These are phyloP conservation scores for Apiospora pterosperma DNA, from an alignment of 2,329 filamentous ascomycete genomes.

Conservation along the genomic window DNA sequence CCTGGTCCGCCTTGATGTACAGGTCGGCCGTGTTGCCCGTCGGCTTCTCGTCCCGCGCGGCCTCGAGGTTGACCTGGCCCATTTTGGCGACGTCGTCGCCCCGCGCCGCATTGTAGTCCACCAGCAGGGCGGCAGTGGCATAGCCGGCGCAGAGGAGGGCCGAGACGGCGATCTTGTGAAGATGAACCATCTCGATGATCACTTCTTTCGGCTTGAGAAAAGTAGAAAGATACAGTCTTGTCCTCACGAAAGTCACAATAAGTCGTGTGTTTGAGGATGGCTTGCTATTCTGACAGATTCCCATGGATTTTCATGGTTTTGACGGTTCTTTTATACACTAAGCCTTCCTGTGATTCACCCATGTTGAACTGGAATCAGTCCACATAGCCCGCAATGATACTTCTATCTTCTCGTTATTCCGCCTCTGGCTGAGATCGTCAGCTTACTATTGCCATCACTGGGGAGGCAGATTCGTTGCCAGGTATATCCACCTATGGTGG, in stretches of 20 bases:
- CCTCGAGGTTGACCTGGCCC: conserved; percentile 15
- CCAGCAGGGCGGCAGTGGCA: conserved; percentile 5
- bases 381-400: not conserved
- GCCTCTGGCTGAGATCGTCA: not conserved
- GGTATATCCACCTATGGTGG: not conserved
- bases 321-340: not conserved
- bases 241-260: not conserved
- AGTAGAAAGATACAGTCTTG: too few relatives aligned
- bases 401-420: not conserved
- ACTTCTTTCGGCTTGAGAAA: too few relatives aligned
- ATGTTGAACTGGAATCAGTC: not conserved
- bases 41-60: conserved; percentile 9
- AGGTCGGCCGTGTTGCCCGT: conserved; percentile 12
- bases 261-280: not conserved
- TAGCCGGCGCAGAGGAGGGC: not conserved
- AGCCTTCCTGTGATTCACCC: not conserved
- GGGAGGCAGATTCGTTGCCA: not conserved
- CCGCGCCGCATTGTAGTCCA: conserved; percentile 13
- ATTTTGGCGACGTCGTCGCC: conserved; percentile 14
- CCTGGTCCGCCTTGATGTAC: conserved; percentile 14
- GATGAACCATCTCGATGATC: not conserved
- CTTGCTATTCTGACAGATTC: not conserved
- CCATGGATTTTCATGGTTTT: not conserved
- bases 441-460: not conserved
- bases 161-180: not conserved